Evolutionary conservation across 2,329 filamentous ascomycete species (phyloP).

Genomic region (Fusarium sp.): DNA sequence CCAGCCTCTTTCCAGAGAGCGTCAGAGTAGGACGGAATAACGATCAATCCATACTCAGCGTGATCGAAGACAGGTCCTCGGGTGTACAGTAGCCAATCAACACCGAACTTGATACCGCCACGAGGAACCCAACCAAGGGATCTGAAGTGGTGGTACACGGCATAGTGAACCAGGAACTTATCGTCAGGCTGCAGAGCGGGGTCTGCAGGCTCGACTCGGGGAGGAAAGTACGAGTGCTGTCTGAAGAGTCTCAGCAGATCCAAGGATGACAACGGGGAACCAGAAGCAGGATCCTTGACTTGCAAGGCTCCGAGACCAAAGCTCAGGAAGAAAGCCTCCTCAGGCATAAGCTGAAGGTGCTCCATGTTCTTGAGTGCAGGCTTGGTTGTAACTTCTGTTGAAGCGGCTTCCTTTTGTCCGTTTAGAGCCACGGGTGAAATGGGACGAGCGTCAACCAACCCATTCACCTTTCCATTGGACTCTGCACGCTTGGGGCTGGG

Average conservation of each 20-base stretch:
- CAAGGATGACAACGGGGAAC: slow-evolving; percentile 60
- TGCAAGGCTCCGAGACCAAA: slow-evolving; percentile 82
- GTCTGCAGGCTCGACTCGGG: slow-evolving; percentile 54
- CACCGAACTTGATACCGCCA: slow-evolving; percentile 92
- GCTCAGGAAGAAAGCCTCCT: slow-evolving; percentile 91
- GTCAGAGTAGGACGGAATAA: slow-evolving; percentile 85
- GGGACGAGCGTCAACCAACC: slow-evolving; percentile 16
- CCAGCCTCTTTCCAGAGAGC: slow-evolving; percentile 74
- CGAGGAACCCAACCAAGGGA: slow-evolving; percentile 95
- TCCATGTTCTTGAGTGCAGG: slow-evolving; percentile 68
- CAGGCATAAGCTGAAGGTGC: slow-evolving; percentile 89
- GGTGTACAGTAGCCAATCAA: slow-evolving; percentile 94
- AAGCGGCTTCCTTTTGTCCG: not conserved
- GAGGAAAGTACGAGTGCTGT: slow-evolving; percentile 75
- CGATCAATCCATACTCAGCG: slow-evolving; percentile 88
- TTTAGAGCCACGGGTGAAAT: slow-evolving; percentile 22
- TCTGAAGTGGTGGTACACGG: slow-evolving; percentile 94
- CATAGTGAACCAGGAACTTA: slow-evolving; percentile 86
- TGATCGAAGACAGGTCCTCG: slow-evolving; percentile 94
- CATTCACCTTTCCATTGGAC: slow-evolving; percentile 27
- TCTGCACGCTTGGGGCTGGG: slow-evolving; percentile 58
- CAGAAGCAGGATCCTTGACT: slow-evolving; percentile 65
- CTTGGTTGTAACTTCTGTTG: not conserved
- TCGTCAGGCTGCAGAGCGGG: slow-evolving; percentile 76
- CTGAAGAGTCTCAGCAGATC: slow-evolving; percentile 76